Evolutionary conservation across 75 land plant species (phyloP).

Genomic region (Chamaecyparis obtusa): DNA sequence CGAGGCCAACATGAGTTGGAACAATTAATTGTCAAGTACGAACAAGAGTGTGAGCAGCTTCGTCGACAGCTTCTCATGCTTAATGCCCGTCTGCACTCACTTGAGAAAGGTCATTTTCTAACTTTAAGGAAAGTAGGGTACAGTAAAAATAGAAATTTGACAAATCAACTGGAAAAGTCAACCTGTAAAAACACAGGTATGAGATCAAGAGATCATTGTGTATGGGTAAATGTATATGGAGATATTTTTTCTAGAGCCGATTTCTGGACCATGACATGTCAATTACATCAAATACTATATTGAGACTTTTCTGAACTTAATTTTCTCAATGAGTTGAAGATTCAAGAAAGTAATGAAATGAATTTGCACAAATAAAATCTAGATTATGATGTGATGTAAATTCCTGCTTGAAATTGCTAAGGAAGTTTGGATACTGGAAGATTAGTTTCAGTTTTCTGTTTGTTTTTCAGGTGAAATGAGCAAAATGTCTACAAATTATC

Average conservation of each 20-base stretch:
- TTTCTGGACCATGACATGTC: not conserved
- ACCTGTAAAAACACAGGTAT: not conserved
- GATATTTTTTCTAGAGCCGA: not conserved
- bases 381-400: not conserved
- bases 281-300: not conserved
- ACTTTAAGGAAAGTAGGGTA: not conserved
- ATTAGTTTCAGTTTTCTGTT: not conserved
- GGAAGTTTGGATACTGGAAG: not conserved
- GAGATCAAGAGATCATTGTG: not conserved
- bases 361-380: not conserved
- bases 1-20: slow-evolving; percentile 32
- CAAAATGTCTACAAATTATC: not conserved
- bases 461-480: slow-evolving; percentile 1
- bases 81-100: slow-evolving; percentile 25
- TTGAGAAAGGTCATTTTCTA: slow-evolving; percentile 20
- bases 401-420: not conserved
- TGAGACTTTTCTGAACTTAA: not conserved
- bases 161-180: not conserved
- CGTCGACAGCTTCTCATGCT: slow-evolving; percentile 28
- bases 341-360: not conserved
- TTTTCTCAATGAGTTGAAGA: not conserved
- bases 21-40: slow-evolving; percentile 19
- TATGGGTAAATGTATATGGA: not conserved
- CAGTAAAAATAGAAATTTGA: not conserved
- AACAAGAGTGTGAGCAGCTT: slow-evolving; percentile 28